These are phyloP conservation scores for Cucumis cinereus DNA, from an alignment of 306 rosid species.

Conservation along the genomic window DNA sequence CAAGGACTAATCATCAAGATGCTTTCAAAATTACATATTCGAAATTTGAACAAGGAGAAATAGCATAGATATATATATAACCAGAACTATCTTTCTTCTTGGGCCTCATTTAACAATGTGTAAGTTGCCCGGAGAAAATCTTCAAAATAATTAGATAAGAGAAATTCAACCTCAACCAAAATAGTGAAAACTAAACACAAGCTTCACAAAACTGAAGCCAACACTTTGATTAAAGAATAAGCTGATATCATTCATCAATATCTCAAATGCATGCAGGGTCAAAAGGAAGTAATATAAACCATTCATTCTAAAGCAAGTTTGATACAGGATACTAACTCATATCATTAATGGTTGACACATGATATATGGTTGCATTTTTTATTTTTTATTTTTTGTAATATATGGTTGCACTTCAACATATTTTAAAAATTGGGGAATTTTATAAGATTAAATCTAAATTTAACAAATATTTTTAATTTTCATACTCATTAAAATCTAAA, in stretches of 20 bases:
- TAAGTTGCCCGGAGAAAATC: background rate
- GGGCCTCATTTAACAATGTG: background rate
- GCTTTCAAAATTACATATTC: background rate
- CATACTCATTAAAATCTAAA: background rate
- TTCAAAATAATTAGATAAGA: background rate
- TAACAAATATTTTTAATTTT: background rate
- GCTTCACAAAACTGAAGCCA: background rate
- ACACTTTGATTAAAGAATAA: background rate
- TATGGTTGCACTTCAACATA: background rate
- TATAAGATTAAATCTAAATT: background rate
- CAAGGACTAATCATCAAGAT: slow-evolving; percentile 29
- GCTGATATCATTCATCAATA: background rate
- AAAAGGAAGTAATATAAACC: background rate
- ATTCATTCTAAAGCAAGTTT: background rate
- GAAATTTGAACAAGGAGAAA: background rate
- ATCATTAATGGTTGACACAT: background rate
- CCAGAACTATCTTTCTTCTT: background rate
- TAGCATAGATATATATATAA: background rate
- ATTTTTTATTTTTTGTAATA: too few species aligned
- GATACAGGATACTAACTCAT: background rate
- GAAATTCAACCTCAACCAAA: background rate
- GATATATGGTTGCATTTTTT: background rate
- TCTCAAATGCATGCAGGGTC: background rate
- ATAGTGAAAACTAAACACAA: background rate
- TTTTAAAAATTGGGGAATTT: background rate